Evolutionary conservation across 805 yeast species (phyloP).

Genomic region (Yamadazyma sp.): DNA sequence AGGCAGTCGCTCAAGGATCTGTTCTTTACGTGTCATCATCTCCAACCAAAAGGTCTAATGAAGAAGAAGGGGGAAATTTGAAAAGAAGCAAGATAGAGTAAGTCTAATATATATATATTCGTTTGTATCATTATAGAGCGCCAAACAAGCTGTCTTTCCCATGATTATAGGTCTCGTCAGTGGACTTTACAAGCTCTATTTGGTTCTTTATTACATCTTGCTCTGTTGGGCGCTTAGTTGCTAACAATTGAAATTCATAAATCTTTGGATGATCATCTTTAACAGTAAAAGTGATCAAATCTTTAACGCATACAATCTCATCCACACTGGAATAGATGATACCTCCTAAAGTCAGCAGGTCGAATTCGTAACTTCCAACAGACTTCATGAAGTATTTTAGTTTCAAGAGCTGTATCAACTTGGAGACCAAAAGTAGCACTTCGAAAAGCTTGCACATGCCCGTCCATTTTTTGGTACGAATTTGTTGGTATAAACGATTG

Average conservation of each 20-base stretch:
- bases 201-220: neutral
- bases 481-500: neutral
- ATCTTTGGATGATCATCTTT: slow-evolving; percentile 1
- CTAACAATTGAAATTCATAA: neutral
- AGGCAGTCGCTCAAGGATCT: too few species aligned
- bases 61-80: neutral
- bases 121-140: neutral
- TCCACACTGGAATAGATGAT: neutral
- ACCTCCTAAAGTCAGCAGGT: neutral
- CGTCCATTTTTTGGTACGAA: neutral
- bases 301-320: slow-evolving; percentile 2
- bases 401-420: slow-evolving; percentile 9
- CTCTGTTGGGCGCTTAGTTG: neutral
- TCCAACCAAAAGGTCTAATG: neutral
- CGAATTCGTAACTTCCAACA: slow-evolving; percentile 5
- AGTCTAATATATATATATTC: neutral
- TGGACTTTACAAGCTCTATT: neutral
- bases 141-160: neutral
- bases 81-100: slow-evolving; percentile 1
- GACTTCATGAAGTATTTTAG: slow-evolving; percentile 12
- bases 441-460: slow-evolving; percentile 10
- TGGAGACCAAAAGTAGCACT: slow-evolving; percentile 7
- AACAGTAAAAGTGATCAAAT: neutral
- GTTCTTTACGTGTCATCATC: neutral
- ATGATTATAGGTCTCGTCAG: neutral